Base-by-base conservation (phyloP, 2,329 filamentous ascomycete species). In the Coleophoma cylindrospora region DNA sequence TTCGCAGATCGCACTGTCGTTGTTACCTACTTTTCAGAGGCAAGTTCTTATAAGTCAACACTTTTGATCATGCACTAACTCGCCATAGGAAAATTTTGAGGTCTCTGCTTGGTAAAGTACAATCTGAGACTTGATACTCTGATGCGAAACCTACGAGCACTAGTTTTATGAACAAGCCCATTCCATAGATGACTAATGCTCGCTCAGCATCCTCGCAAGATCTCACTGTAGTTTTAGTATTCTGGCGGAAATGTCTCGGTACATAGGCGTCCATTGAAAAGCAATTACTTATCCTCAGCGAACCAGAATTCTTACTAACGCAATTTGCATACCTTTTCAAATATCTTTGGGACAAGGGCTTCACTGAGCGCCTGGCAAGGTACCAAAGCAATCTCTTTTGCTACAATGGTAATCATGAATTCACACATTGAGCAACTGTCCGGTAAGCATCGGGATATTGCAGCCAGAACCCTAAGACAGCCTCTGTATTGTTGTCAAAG, bases 1-100 rank as follows among this genome's bases (percentile, higher is more conserved):
- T 99, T 99, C 67, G 89, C 91, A 1, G 90, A 97, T 71, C 83
- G 95, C 61, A 99, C 94, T 3, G 95, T 99, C 27, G 91, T 99
- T 12, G 91, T 89, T 3, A 97, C 94, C 4, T 96, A 94, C 71
- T 99, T 96, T 68, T 88, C 91, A 19, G 95, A 97, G 80, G 88
- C 89, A 74, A 69, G 74, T 54, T 47, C 34, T 6, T 10, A 3
- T 40, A 0, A 12, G 19, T 21, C 47, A 36, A 36, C 6, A 34
- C 46, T 50, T 40, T 17, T 6, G 45, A 13, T 45, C 4, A 22
- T 32, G 21, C 15, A 6, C 34, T 32, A 44, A 54, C 68, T 51
- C 53, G 50, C 13, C 34, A 34, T 55, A 91, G 84, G 92, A 97
- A 71, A 96, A 95, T 66, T 97, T 96, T 61, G 92, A 97, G 63